These are phyloP conservation scores for Aureobasidium sp. DNA, from an alignment of 2,329 filamentous ascomycete species.

Conservation along the genomic window DNA sequence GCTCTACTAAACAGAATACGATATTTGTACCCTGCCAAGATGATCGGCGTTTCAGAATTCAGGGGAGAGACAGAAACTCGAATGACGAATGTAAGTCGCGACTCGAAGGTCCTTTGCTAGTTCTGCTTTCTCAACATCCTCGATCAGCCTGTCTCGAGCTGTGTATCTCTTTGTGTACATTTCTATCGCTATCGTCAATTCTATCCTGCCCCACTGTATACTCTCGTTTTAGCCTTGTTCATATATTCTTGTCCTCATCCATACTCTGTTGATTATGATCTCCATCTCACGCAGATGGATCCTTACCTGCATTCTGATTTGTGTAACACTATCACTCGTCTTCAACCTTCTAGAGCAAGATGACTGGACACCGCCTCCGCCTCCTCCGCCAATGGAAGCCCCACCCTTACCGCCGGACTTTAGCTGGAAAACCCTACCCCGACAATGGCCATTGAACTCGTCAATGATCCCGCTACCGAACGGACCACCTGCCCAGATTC, in stretches of 20 bases:
- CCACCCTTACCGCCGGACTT: slow-evolving; percentile 18
- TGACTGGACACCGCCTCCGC: not conserved
- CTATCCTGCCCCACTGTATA: not conserved
- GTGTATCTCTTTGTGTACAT: not conserved
- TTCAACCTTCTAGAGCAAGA: slow-evolving; percentile 9
- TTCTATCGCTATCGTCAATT: slow-evolving; percentile 6
- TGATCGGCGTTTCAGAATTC: slow-evolving; percentile 12
- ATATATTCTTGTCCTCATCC: not conserved
- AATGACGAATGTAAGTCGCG: not conserved
- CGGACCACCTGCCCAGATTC: slow-evolving; percentile 60
- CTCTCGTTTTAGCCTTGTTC: not conserved
- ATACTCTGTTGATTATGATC: not conserved
- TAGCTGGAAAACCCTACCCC: slow-evolving; percentile 26
- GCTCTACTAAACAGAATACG: not conserved
- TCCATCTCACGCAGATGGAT: slow-evolving; percentile 15
- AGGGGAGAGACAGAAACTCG: not conserved
- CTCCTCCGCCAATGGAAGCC: not conserved
- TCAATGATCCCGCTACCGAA: slow-evolving; percentile 68
- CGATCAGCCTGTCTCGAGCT: slow-evolving; percentile 3
- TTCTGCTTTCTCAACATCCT: not conserved
- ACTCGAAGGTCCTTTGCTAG: not conserved
- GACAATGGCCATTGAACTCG: slow-evolving; percentile 59
- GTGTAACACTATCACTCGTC: slow-evolving; percentile 14
- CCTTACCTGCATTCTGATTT: slow-evolving; percentile 13
- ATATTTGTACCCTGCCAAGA: not conserved